phyloP scores from a whole-genome alignment of 2,329 filamentous ascomycete genomes.

The Hypoxylon sp. region DNA sequence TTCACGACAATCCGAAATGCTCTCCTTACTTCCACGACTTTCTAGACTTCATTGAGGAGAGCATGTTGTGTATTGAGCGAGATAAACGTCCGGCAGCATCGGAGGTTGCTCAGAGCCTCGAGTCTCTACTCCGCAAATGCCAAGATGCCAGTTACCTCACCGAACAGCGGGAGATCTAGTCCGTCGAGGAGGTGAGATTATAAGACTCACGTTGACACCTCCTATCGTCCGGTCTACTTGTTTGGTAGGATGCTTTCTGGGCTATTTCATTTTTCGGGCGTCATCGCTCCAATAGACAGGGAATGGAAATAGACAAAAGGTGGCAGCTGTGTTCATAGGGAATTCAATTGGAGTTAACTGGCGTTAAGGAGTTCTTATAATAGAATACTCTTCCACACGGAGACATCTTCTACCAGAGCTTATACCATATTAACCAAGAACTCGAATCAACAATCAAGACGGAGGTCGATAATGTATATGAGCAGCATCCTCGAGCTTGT shows the following conservation, averaged over 20 bases:
- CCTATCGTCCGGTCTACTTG: too few relatives aligned
- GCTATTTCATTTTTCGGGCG: too few relatives aligned
- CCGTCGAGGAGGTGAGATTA: background rate
- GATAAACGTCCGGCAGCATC: conserved; percentile 12
- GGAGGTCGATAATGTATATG: conserved; percentile 16
- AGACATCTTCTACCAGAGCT: too few relatives aligned
- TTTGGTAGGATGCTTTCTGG: too few relatives aligned
- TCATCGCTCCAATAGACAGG: background rate
- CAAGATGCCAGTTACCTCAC: background rate
- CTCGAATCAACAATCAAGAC: background rate
- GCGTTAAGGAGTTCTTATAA: background rate
- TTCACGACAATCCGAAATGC: conserved; percentile 13
- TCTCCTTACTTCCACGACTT: conserved; percentile 14
- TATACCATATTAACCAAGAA: background rate
- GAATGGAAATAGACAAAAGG: background rate
- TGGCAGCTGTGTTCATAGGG: background rate
- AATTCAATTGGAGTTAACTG: background rate
- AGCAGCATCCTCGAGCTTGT: conserved; percentile 9
- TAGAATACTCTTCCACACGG: background rate
- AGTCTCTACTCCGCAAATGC: background rate
- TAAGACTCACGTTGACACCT: background rate
- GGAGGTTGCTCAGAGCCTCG: conserved; percentile 2
- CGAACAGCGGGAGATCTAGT: background rate
- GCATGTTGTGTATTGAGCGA: conserved; percentile 19
- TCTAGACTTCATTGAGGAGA: conserved; percentile 15